phyloP scores from a whole-genome alignment of 139 green algal species.

The Tetratostichococcus sp. region DNA sequence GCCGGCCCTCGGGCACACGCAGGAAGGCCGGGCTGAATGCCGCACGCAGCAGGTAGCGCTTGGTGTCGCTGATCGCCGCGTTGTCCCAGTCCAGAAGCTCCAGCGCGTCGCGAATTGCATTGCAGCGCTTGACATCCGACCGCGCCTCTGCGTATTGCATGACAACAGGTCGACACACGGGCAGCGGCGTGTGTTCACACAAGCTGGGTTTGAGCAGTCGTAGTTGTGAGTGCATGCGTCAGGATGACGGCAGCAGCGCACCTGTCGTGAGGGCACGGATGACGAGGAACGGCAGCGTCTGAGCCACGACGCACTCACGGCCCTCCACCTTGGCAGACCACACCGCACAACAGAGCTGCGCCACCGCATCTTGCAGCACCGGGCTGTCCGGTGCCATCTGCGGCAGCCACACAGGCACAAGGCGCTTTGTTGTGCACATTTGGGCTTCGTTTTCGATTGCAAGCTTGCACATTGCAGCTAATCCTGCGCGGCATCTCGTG shows the following conservation, averaged over 20 bases:
- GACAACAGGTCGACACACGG: too few species aligned
- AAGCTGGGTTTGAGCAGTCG: background rate
- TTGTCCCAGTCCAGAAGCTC: conserved; percentile 76
- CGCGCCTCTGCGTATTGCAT: conserved; percentile 15
- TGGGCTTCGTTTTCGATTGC: too few species aligned
- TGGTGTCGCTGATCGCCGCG: conserved; percentile 51
- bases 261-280: conserved; percentile 26
- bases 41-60: conserved; percentile 61
- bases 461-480: too few species aligned
- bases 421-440: too few species aligned
- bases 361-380: conserved; percentile 60
- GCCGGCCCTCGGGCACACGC: conserved; percentile 51
- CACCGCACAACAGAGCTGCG: conserved; percentile 64
- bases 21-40: conserved; percentile 68
- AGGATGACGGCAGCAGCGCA: background rate
- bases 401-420: background rate
- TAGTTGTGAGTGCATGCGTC: too few species aligned
- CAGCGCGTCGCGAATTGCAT: conserved; percentile 54
- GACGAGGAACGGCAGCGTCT: conserved; percentile 69
- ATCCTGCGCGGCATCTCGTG: too few species aligned
- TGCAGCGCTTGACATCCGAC: conserved; percentile 62
- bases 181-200: background rate
- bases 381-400: conserved; percentile 36
- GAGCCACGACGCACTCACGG: conserved; percentile 53
- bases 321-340: conserved; percentile 49